Evolutionary conservation across 2,329 filamentous ascomycete species (phyloP), one percentile per base, ranked within the genome.

Genomic region (Apiospora hydei): DNA sequence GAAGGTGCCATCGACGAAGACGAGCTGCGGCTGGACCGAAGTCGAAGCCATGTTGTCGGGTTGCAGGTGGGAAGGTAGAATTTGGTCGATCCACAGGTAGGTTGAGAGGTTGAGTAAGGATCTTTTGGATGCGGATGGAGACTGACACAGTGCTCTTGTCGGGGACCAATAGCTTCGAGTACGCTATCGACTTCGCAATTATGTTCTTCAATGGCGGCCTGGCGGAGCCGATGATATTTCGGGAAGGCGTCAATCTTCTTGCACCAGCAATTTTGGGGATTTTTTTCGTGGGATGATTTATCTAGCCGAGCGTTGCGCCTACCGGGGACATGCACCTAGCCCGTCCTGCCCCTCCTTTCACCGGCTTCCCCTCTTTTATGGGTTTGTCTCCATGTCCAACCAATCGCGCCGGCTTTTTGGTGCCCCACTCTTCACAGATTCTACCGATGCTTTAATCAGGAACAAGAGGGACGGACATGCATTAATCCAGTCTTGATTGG

Each of bases 1-100:
- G 84, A 98, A 98, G 80, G 91, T 90, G 83, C 96, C 96, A 88
- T 99, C 96, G 84, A 99, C 90, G 81, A 92, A 92, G 82, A 92
- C 87, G 79, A 90, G 86, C 84, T 90, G 87, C 72, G 88, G 88
- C 81, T 87, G 86, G 80, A 74, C 71, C 69, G 69, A 47, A 43
- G 73, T 75, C 71, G 83, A 64, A 64, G 66, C 41, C 66, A 68
- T 68, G 24, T 26, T 68, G 66, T 68, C 66, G 66, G 41, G 13
- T 68, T 44, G 44, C 66, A 46, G n/a, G 66, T 68, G 66, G n/a
- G 26, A 34, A 30, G 24, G 24, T 18, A 21, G 18, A 41, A n/a
- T 13, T 61, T 47, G 18, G n/a, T 47, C 66, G 66, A 64, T 64
- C 57, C 57, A 64, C 57, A 41, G 57, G 57, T 21, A n/a, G 57